phyloP scores from a whole-genome alignment of 2,329 filamentous ascomycete species.

The Colletotrichum lentis region DNA sequence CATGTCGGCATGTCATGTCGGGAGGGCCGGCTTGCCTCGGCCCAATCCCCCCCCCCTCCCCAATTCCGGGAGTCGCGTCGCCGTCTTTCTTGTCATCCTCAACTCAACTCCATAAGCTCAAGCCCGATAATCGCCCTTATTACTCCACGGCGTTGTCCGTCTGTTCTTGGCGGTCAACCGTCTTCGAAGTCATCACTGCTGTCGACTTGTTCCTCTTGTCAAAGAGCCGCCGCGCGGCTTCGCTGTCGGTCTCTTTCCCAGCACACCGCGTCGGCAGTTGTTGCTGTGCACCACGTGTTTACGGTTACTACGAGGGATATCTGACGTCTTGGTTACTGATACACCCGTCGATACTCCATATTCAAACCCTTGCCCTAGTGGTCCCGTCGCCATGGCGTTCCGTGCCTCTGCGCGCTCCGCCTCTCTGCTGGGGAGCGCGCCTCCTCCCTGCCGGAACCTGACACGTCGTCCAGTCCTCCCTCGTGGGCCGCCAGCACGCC shows the following conservation, averaged over 20 bases:
- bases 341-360: too few species aligned
- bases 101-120: neutral
- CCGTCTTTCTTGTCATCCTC: neutral
- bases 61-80: neutral
- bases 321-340: rapidly evolving
- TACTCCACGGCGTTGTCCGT: too few species aligned
- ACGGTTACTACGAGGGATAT: too few species aligned
- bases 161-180: neutral
- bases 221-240: neutral
- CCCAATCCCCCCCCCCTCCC: neutral
- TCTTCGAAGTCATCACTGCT: too few species aligned
- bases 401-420: neutral
- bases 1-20: too few species aligned
- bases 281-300: too few species aligned
- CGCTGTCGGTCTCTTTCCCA: neutral
- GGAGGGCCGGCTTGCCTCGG: slow-evolving; percentile 21
- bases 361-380: rapidly evolving
- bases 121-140: too few species aligned
- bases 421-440: neutral
- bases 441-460: neutral
- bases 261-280: neutral
- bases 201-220: neutral
- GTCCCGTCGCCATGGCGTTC: neutral
- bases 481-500: neutral
- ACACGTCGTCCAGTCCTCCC: neutral